Percentiles rank a stretch among this genome's conserved stretches.
Conservation (phyloP, 352 stramenopile species). For the Phytophthora sansomeana region DNA sequence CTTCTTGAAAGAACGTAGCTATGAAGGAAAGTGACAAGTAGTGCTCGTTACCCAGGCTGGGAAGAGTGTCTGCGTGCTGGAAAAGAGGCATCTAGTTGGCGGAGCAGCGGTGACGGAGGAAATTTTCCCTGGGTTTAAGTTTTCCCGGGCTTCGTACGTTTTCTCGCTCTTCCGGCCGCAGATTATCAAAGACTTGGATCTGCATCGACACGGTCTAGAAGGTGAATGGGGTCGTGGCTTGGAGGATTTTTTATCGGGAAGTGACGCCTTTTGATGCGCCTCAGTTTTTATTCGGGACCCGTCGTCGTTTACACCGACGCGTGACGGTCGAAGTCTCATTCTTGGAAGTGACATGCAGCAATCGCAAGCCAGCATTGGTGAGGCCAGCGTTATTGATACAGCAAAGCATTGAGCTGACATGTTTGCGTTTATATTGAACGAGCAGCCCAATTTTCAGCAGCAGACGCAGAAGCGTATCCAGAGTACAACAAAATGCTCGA, state of each 20-base stretch:
- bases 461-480: conserved; percentile 82
- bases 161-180: conserved; percentile 90
- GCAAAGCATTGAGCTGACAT: neutral
- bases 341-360: conserved; percentile 78
- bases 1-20: neutral
- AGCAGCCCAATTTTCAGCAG: conserved; percentile 83
- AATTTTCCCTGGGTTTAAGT: conserved; percentile 92
- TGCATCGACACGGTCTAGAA: conserved; percentile 80
- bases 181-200: conserved; percentile 90
- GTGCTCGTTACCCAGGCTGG: conserved; percentile 47
- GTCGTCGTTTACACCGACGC: conserved; percentile 89
- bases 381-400: neutral
- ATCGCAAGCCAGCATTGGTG: conserved; percentile 83
- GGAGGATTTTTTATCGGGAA: neutral
- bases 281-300: conserved; percentile 83
- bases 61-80: conserved; percentile 89
- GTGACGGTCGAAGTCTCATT: conserved; percentile 80
- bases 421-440: neutral
- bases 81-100: conserved; percentile 89
- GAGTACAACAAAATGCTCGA: conserved; percentile 87
- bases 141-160: conserved; percentile 92
- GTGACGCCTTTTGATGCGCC: neutral
- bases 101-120: conserved; percentile 92
- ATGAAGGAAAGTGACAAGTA: neutral
- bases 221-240: conserved; percentile 37